These are phyloP conservation scores for Phytophthora pistaciae DNA, from an alignment of 352 stramenopile species.

Conservation along the genomic window DNA sequence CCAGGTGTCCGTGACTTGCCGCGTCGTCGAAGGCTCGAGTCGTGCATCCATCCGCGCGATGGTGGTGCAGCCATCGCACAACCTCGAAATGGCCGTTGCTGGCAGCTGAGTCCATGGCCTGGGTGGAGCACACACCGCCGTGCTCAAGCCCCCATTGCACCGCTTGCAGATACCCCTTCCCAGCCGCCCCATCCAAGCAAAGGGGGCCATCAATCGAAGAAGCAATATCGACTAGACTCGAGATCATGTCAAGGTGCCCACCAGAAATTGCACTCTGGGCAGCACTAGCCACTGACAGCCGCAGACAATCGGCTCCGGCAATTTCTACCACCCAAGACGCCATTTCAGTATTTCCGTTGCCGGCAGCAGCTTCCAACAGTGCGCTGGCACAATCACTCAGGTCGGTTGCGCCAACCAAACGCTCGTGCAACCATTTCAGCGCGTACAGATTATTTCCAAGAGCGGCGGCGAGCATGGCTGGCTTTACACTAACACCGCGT, in stretches of 20 bases:
- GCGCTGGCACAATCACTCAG: slow-evolving; percentile 15
- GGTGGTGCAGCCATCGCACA: slow-evolving; percentile 32
- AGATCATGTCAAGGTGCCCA: slow-evolving; percentile 30
- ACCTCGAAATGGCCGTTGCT: slow-evolving; percentile 31
- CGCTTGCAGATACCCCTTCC: slow-evolving; percentile 26
- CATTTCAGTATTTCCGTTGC: slow-evolving; percentile 20
- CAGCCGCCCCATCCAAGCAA: slow-evolving; percentile 29
- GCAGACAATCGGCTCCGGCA: slow-evolving; percentile 21
- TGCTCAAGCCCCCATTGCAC: slow-evolving; percentile 33
- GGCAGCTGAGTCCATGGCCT: slow-evolving; percentile 34
- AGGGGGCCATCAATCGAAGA: slow-evolving; percentile 20
- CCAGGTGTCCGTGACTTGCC: slow-evolving; percentile 27
- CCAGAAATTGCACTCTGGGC: slow-evolving; percentile 28
- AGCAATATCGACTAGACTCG: slow-evolving; percentile 21
- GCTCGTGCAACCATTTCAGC: slow-evolving; percentile 30
- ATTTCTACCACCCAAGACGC: slow-evolving; percentile 28
- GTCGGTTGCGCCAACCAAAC: background rate
- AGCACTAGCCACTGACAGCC: slow-evolving; percentile 20
- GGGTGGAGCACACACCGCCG: slow-evolving; percentile 16
- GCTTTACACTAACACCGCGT: slow-evolving; percentile 12
- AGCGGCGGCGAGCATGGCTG: slow-evolving; percentile 23
- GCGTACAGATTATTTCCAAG: slow-evolving; percentile 12
- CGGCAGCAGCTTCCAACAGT: slow-evolving; percentile 26
- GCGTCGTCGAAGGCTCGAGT: slow-evolving; percentile 26
- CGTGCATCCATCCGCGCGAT: slow-evolving; percentile 29